Base-by-base conservation (phyloP, 176 grass and related monocot species). In the Echinochloa phyllopogon region DNA sequence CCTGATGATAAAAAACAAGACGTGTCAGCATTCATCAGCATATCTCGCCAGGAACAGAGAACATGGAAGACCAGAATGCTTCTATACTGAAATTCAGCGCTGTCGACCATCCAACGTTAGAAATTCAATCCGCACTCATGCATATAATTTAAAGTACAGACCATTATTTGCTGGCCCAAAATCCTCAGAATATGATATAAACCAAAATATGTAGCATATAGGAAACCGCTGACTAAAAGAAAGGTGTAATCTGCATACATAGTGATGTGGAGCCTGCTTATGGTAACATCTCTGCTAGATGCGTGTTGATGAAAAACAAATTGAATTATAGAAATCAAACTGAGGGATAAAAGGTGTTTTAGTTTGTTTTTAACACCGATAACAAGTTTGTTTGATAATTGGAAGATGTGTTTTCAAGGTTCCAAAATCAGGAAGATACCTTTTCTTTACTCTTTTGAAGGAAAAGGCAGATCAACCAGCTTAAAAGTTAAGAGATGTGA, bases 201-300 rank as follows among this genome's bases (percentile, higher is more conserved):
- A 45, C 27, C 59, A 71, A 52, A 74, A 18, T 10, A 65, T 80
- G 24, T 63, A 76, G 43, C 62, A 81, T 65, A 88, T 1, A 88
- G 72, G 52, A 88, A 80, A 82, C 14, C 44, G 36, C 72, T 82
- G 82, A 25, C 44, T 53, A 82, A 23, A 70, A 72, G 65, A 72
- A 83, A 49, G 79, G 58, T 78, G 78, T 64, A 82, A 66, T 67
- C 78, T 74, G 79, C 88, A 74, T 86, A 90, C 84, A 73, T 90
- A 74, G 84, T 86, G 83, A 82, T 36, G 25, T 90, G 84, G 84
- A 82, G 84, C 84, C 73, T 52, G 81, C 78, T 86, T 90, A 86
- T 69, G 78, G 48, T 48, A 61, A 86, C 83, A 86, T 86, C 88
- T 24, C 78, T 86, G 88, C 78, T 69, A 72, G 83, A 82, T 90